Base-by-base conservation (phyloP, 1,284 basidiomycete genomes). In the Farysia itapuensis region DNA sequence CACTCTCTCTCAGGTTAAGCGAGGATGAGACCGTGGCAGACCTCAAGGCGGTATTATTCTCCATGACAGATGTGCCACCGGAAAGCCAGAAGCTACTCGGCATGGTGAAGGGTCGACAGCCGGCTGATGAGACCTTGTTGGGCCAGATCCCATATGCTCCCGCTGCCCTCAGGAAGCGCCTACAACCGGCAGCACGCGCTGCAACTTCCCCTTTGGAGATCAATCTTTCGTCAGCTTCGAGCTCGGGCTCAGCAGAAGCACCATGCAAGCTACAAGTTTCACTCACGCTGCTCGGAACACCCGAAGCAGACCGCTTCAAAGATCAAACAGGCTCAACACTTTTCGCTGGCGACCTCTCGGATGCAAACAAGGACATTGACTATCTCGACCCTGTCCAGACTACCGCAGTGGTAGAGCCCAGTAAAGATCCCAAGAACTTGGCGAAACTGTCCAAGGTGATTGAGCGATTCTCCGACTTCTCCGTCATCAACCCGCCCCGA, bases 41-140 rank as follows among this genome's bases (percentile, higher is more conserved):
- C 20, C 45, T 67, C 32, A 67, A 44, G 33, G 60, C 60, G 0
- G 59, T 74, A 15, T 77, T 95, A 28, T 83, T 86, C 57, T 81
- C 80, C 24, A 75, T 90, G 45, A 94, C 90, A 2, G 82, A 82
- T 47, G 89, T 95, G 2, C 89, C 90, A 3, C 83, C 85, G 20
- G 88, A 88, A 60, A 81, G 90, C 14, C 90, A 94, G 79, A 94
- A 95, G 81, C 86, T 94, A 42, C 81, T 93, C 12, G 89, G 89
- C 1, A 78, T 94, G 21, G 85, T 88, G 26, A 89, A 89, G 67
- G 88, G 89, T 26, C 91, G 89, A 75, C 79, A 93, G 11, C 88
- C 88, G 4, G 80, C 83, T 35, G 69, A 72, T 20, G 52, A 57
- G 3, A 49, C 43, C 8, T 28, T 16, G 15, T 36, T 71, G 4